Conservation (phyloP, 331 rosid genomes). For the Pyrus hybrid region DNA sequence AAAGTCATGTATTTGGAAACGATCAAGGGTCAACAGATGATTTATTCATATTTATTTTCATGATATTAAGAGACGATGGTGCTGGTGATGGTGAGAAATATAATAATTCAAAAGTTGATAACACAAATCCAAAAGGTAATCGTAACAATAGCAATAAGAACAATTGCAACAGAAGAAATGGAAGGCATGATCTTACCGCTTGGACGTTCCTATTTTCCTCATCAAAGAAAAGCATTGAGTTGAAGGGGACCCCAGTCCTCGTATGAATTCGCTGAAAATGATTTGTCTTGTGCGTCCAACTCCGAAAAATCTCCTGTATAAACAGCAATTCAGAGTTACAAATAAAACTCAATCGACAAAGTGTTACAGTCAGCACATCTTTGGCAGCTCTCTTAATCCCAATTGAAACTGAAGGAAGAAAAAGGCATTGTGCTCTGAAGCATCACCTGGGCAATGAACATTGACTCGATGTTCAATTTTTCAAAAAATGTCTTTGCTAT, state of each 20-base stretch:
- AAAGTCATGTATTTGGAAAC: not conserved
- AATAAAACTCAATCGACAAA: not conserved
- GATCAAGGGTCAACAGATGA: not conserved
- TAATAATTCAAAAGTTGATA: not conserved
- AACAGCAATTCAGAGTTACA: not conserved
- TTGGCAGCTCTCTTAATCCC: not conserved
- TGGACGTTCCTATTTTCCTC: conserved; percentile 55
- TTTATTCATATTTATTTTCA: not conserved
- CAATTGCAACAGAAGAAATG: not conserved
- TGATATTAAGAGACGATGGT: not conserved
- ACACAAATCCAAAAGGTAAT: too few relatives aligned
- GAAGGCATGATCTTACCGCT: conserved; percentile 23
- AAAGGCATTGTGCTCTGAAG: not conserved
- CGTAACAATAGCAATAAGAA: not conserved
- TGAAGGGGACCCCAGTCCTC: conserved; percentile 45
- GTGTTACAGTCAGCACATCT: not conserved
- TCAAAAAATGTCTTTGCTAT: conserved; percentile 60
- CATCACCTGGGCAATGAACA: conserved; percentile 65
- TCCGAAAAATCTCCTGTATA: conserved; percentile 75
- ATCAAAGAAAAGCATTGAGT: conserved; percentile 63
- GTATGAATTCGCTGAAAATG: conserved; percentile 70
- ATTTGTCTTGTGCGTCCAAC: conserved; percentile 62
- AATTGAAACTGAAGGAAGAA: not conserved
- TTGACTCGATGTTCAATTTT: conserved; percentile 47
- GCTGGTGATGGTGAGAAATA: not conserved